Conservation (phyloP, 108 stramenopile genomes). For the Conticribra guillardii region DNA sequence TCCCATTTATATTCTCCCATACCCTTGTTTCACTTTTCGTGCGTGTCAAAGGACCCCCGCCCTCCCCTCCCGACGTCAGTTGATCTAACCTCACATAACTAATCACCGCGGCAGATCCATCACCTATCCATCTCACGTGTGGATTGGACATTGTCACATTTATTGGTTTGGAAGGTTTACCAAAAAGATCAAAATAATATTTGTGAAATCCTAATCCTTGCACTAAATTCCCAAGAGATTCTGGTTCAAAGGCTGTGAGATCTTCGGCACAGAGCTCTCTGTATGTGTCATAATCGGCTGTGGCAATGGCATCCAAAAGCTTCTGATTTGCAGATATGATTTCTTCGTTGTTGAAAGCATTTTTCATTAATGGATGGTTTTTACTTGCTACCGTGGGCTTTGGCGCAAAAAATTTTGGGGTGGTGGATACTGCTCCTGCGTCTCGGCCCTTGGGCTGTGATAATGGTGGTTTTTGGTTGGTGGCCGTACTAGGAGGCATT, state of each 20-base stretch:
- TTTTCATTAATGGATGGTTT: neutral
- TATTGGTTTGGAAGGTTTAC: neutral
- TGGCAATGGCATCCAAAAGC: conserved; percentile 30
- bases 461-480: neutral
- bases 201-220: conserved; percentile 44
- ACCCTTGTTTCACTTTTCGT: conserved; percentile 32
- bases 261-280: conserved; percentile 19
- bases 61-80: neutral
- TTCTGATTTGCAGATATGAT: conserved; percentile 11
- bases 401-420: neutral
- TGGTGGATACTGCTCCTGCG: neutral
- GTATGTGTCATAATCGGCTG: conserved; percentile 29
- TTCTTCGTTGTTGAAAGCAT: neutral
- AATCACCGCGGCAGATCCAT: conserved; percentile 29
- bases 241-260: conserved; percentile 46
- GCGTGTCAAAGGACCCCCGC: conserved; percentile 16
- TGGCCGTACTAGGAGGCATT: neutral
- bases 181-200: conserved; percentile 42
- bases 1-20: conserved; percentile 31
- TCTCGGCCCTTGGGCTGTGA: neutral
- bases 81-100: conserved; percentile 42
- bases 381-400: neutral
- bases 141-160: conserved; percentile 35
- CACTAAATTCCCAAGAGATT: conserved; percentile 34
- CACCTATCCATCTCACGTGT: conserved; percentile 31